Evolutionary conservation across 2,329 filamentous ascomycete genomes (phyloP), one percentile per base, ranked within the genome.

Genomic region (Dactylellina leptospora): DNA sequence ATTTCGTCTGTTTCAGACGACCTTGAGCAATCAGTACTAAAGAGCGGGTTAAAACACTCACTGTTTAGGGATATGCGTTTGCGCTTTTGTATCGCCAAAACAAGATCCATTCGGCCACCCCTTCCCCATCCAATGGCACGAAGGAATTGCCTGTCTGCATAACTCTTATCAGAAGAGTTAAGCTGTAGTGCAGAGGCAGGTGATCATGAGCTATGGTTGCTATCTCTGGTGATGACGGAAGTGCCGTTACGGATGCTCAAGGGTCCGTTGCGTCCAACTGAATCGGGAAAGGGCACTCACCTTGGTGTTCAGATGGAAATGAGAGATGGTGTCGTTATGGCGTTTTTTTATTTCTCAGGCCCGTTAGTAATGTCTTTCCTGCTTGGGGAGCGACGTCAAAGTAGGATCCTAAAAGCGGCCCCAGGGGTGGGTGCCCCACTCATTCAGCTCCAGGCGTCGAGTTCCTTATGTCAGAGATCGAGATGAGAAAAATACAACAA

Each of bases 341-440:
- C 62, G 62, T 68, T 53, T 58, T 53, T 53, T 30, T 22, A 20
- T 38, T 47, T 45, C 45, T 68, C 62, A 68, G 62, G 62, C 54
- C 62, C 50, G 61, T 40, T 64, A 28, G 27, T 8, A 51, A n/a
- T n/a, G 13, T 18, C 11, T 48, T 27, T 20, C 10, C 13, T 28
- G 33, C 27, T 9, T n/a, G 20, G 27, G 28, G 40, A 28, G 9
- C 59, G 53, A 68, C 18, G 53, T 36, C 50, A 55, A 63, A 62
- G 59, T 58, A 72, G 68, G 59, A 72, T 72, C 68, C 68, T 72
- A 72, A 72, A 72, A 59, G 68, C 68, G 68, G 68, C 68, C 68
- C 68, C 63, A 63, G 59, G 66, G 50, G 44, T 23, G 30, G 28
- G 56, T 42, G 60, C 59, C 59, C 53, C 53, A 59, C n/a, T n/a